Conservation (phyloP, 768 basidiomycete species). For the Boletales sp. region DNA sequence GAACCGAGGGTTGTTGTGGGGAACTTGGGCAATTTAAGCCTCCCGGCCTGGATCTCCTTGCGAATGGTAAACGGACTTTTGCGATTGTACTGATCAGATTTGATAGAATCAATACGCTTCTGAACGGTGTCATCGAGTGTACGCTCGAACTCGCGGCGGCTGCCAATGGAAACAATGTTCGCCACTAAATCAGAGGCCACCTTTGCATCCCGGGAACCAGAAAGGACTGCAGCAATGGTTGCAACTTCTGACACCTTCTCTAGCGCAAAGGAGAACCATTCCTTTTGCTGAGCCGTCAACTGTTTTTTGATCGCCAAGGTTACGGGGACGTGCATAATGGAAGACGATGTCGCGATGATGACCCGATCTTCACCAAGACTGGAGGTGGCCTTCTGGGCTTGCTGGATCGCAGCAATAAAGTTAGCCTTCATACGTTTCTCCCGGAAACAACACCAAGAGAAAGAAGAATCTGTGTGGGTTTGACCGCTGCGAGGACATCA, state of each 20-base stretch:
- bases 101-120: slow-evolving; percentile 92
- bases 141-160: slow-evolving; percentile 91
- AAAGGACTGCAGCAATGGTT: slow-evolving; percentile 78
- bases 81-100: slow-evolving; percentile 79
- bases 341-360: slow-evolving; percentile 93
- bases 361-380: slow-evolving; percentile 84
- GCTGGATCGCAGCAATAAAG: slow-evolving; percentile 75
- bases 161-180: slow-evolving; percentile 87
- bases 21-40: slow-evolving; percentile 92
- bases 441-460: slow-evolving; percentile 97
- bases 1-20: slow-evolving; percentile 98
- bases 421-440: slow-evolving; percentile 99
- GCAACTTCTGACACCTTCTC: slow-evolving; percentile 95
- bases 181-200: slow-evolving; percentile 75
- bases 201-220: slow-evolving; percentile 75
- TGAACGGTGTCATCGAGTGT: slow-evolving; percentile 93
- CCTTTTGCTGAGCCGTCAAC: slow-evolving; percentile 85
- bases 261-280: slow-evolving; percentile 98
- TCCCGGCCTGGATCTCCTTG: slow-evolving; percentile 83
- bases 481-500: slow-evolving; percentile 75
- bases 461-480: slow-evolving; percentile 73
- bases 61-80: slow-evolving; percentile 86
- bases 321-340: slow-evolving; percentile 97
- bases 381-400: slow-evolving; percentile 80
- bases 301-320: slow-evolving; percentile 91